Evolutionary conservation across 371 early-diverging fungal genomes (phyloP).

Genomic region (Circinella umbellata): DNA sequence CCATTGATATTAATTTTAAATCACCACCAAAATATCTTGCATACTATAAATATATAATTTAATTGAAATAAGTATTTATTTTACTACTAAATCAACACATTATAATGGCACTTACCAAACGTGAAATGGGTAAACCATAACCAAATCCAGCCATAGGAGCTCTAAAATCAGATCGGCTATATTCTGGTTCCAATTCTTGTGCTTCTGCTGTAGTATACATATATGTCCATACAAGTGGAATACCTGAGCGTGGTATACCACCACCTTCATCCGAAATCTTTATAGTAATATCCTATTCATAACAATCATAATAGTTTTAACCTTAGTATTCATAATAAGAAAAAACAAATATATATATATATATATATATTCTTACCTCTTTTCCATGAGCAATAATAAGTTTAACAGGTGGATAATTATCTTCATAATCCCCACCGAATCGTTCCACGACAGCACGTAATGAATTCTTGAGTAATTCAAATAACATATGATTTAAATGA

Average conservation of each 20-base stretch:
- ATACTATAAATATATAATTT: constrained; percentile 52
- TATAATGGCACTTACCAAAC: constrained; percentile 57
- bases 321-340: neutral
- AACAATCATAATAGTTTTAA: neutral
- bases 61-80: neutral
- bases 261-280: constrained; percentile 98
- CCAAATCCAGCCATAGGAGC: constrained; percentile 99
- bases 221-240: constrained; percentile 95
- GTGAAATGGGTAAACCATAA: constrained; percentile 92
- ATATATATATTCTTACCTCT: constrained; percentile 54
- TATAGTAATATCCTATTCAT: constrained; percentile 86
- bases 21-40: constrained; percentile 97
- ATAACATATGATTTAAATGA: constrained; percentile 98
- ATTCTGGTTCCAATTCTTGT: constrained; percentile 85
- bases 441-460: constrained; percentile 95
- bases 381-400: constrained; percentile 94
- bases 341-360: too few species aligned
- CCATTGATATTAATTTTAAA: constrained; percentile 93
- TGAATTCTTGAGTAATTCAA: constrained; percentile 96
- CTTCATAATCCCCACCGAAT: constrained; percentile 84
- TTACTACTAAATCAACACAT: too few species aligned
- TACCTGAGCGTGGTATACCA: constrained; percentile 92
- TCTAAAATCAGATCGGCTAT: constrained; percentile 86
- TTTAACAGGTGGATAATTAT: constrained; percentile 91
- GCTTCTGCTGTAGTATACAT: constrained; percentile 97